Conservation (phyloP, 2,329 filamentous ascomycete species). For the Aschersonia sp. region DNA sequence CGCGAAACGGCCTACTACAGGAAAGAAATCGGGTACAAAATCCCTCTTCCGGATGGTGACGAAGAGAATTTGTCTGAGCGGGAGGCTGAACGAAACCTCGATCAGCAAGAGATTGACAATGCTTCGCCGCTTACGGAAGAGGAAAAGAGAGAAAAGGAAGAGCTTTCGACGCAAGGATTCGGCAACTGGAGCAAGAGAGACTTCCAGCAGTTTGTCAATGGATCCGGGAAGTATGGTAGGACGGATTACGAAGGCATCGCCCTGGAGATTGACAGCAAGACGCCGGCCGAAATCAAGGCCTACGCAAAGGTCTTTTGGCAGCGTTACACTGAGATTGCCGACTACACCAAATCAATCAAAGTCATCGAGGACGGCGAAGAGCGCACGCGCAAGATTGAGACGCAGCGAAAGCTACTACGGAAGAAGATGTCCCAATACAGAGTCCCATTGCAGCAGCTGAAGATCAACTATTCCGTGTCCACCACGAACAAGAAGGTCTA, state of each 20-base stretch:
- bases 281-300: conserved; percentile 66
- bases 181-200: conserved; percentile 92
- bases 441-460: conserved; percentile 93
- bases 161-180: conserved; percentile 73
- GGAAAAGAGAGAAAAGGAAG: conserved; percentile 76
- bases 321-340: conserved; percentile 77
- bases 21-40: conserved; percentile 93
- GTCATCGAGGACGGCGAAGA: conserved; percentile 90
- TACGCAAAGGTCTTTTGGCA: conserved; percentile 97
- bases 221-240: conserved; percentile 83
- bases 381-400: conserved; percentile 72
- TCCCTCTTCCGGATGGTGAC: conserved; percentile 73
- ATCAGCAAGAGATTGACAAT: conserved; percentile 88
- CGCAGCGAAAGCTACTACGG: conserved; percentile 82
- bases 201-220: conserved; percentile 96
- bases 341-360: conserved; percentile 78
- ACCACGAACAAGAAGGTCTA: conserved; percentile 99
- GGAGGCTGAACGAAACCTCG: conserved; percentile 72
- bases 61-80: conserved; percentile 79
- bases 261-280: conserved; percentile 84
- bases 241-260: conserved; percentile 75
- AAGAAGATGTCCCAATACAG: conserved; percentile 96
- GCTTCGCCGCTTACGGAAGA: conserved; percentile 78
- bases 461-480: conserved; percentile 97
- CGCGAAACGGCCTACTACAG: conserved; percentile 92